A percentile compares a stretch with the other conserved stretches of the same genome.
phyloP scores from a whole-genome alignment of 2,329 filamentous ascomycete species.

The Ploettnerulaceae sp. region DNA sequence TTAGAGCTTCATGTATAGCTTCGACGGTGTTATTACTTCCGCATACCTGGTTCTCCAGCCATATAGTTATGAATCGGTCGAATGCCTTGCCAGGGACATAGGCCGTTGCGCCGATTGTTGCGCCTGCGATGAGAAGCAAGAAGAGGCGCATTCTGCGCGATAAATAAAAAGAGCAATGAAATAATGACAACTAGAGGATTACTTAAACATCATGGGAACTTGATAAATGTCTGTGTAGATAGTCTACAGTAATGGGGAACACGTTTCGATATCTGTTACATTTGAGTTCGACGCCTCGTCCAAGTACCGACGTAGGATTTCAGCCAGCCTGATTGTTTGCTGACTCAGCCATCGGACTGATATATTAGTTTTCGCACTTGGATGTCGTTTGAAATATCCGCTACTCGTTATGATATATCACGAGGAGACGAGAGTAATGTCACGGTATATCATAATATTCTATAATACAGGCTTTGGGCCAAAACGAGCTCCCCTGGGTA shows the following conservation, averaged over 20 bases:
- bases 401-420: background rate
- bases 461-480: constrained; percentile 1
- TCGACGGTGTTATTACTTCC: no score
- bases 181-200: background rate
- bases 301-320: constrained; percentile 34
- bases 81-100: constrained; percentile 47
- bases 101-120: constrained; percentile 12
- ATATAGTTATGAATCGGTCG: constrained; percentile 56
- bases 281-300: constrained; percentile 14
- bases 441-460: background rate
- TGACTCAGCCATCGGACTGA: background rate
- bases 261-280: no score
- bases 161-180: background rate
- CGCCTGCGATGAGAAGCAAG: constrained; percentile 12
- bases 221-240: background rate
- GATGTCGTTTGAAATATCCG: no score
- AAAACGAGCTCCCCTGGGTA: constrained; percentile 21
- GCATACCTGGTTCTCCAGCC: constrained; percentile 55
- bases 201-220: background rate
- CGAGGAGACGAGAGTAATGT: background rate
- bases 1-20: no score
- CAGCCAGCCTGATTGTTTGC: background rate
- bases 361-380: no score
- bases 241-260: background rate
- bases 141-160: constrained; percentile 17